Conservation (phyloP, 1,284 basidiomycete species). For the Ceratobasidium sp. region DNA sequence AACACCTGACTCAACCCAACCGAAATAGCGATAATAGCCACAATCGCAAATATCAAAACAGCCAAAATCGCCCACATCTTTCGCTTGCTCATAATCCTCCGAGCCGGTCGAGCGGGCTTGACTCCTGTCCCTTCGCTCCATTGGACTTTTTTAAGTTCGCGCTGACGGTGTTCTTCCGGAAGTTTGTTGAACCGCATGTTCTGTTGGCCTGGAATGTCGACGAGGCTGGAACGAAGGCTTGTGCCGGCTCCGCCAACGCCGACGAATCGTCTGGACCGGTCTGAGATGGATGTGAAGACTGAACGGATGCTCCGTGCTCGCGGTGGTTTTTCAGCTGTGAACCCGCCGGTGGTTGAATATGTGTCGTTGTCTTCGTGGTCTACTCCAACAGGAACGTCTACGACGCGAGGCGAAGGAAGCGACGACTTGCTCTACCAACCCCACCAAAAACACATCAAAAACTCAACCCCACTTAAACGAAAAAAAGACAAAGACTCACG, state of each 20-base stretch:
- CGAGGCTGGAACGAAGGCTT: slow-evolving; percentile 19
- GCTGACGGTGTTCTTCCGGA: slow-evolving; percentile 35
- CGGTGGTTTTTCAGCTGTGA: slow-evolving; percentile 31
- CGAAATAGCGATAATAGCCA: slow-evolving; percentile 58
- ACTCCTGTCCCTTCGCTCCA: slow-evolving; percentile 53
- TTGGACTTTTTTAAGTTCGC: slow-evolving; percentile 33
- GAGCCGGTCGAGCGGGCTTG: slow-evolving; percentile 2
- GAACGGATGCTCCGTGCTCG: slow-evolving; percentile 19
- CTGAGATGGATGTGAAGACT: slow-evolving; percentile 33
- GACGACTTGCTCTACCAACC: slow-evolving; percentile 13
- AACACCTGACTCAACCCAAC: slow-evolving; percentile 58
- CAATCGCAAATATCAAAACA: slow-evolving; percentile 59
- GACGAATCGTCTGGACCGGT: slow-evolving; percentile 26
- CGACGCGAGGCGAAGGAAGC: not conserved
- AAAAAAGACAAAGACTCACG: slow-evolving; percentile 32
- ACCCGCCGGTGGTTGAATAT: slow-evolving; percentile 26
- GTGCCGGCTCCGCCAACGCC: not conserved
- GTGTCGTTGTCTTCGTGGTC: slow-evolving; percentile 39
- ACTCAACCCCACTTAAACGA: no score
- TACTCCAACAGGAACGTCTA: slow-evolving; percentile 31
- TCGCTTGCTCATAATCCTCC: slow-evolving; percentile 44
- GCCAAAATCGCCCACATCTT: slow-evolving; percentile 55
- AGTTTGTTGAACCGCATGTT: slow-evolving; percentile 36
- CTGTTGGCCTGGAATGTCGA: slow-evolving; percentile 33
- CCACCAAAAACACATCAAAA: not conserved